Base-by-base conservation (phyloP, 2,329 filamentous ascomycete genomes). In the Tolypocladium capitatum region DNA sequence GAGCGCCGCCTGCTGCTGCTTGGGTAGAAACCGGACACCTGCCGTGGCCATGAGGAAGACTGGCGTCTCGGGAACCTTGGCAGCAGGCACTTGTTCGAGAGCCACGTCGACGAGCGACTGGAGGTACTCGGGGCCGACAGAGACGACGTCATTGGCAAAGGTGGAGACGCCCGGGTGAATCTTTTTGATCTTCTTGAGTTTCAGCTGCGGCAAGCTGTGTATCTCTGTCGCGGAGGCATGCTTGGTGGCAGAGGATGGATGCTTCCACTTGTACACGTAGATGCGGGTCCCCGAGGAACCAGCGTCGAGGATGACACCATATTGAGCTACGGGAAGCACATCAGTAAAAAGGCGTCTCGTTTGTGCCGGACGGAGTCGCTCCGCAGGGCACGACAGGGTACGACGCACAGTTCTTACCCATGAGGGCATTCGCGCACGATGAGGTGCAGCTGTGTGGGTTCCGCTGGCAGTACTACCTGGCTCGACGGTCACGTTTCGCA, bases 21-120 rank as follows among this genome's bases (percentile, higher is more conserved):
- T 74, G 7, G 85, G 83, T 2, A 98, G 74, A 16, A 98, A 73
- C 49, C 92, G 85, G 80, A 98, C 92, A 41, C 92, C 92, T 10
- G 92, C 92, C 0, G 92, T 98, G 28, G 92, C 92, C 67, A 98
- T 88, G 45, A 98, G 73, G 64, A 95, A 98, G 47, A 98, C 80
- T 0, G 92, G 92, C 0, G 94, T 98, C 49, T 92, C 81, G 51
- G 81, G 70, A 44, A 92, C 78, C 56, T 87, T 85, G 48, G 86
- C 75, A 34, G 74, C 65, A 7, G 91, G 91, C 21, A 98, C 82
- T 49, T 88, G 73, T 31, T 82, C 74, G 53, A 87, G 76, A 14
- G 91, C 92, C 66, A 94, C 88, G 42, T 88, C 76, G 54, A 97
- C 73, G 24, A 98, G 78, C 42, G 78, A 69, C 57, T 88, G 75